These are phyloP conservation scores for Aschersonia sp. DNA, from an alignment of 2,329 filamentous ascomycete species.

Conservation along the genomic window DNA sequence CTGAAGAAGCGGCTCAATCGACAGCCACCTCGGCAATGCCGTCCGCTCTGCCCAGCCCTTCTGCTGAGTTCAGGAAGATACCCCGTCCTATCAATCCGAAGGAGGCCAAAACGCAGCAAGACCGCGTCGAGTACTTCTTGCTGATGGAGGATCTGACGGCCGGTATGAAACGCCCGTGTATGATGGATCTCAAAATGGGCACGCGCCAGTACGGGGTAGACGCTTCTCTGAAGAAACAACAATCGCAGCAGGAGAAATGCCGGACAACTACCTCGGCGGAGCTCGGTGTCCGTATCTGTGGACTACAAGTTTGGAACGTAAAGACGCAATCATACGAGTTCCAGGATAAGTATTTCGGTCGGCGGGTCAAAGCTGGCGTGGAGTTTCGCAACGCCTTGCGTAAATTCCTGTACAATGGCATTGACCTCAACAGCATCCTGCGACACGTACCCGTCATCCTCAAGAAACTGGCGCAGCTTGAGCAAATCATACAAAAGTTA, in stretches of 20 bases:
- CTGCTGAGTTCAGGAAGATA: constrained; percentile 24
- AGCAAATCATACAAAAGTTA: constrained; percentile 66
- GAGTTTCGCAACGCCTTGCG: constrained; percentile 84
- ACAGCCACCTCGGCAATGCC: constrained; percentile 12
- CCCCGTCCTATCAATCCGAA: constrained; percentile 59
- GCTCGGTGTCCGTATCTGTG: constrained; percentile 85
- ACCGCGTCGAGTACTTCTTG: constrained; percentile 81
- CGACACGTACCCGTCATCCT: constrained; percentile 81
- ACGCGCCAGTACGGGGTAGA: constrained; percentile 94
- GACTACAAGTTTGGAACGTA: constrained; percentile 90
- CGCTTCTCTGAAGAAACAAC: constrained; percentile 79
- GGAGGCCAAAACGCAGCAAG: constrained; percentile 27
- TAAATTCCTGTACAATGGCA: constrained; percentile 81
- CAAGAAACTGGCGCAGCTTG: constrained; percentile 68
- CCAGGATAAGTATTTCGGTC: constrained; percentile 94
- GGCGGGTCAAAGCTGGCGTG: constrained; percentile 68
- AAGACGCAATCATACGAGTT: constrained; percentile 78
- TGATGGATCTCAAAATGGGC: constrained; percentile 97
- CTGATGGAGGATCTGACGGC: constrained; percentile 89
- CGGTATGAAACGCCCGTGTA: constrained; percentile 91
- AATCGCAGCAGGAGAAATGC: constrained; percentile 86
- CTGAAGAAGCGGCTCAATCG: constrained; percentile 4
- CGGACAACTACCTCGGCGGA: constrained; percentile 81
- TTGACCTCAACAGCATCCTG: constrained; percentile 63
- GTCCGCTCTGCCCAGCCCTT: constrained; percentile 22